Evolutionary conservation across 495 filamentous ascomycete species (phyloP).

Genomic region (Bryoglossum gracile): DNA sequence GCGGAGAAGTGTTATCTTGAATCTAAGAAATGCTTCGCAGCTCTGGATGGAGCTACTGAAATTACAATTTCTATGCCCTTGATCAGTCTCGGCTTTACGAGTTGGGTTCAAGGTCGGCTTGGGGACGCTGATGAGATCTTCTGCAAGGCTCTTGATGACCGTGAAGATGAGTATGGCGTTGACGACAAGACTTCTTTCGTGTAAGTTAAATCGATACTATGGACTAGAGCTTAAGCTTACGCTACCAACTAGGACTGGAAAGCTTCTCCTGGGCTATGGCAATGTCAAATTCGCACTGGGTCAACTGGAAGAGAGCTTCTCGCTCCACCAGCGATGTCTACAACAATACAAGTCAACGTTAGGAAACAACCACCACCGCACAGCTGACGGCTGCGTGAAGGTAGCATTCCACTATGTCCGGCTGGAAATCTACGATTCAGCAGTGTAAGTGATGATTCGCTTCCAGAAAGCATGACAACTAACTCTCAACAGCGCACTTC

Average conservation of each 20-base stretch:
- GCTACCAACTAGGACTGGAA: conserved; percentile 29
- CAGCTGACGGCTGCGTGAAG: conserved; percentile 24
- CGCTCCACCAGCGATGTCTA: conserved; percentile 22
- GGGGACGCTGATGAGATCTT: too few species aligned
- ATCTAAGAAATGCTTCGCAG: too few species aligned
- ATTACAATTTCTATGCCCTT: too few species aligned
- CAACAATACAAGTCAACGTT: conserved; percentile 24
- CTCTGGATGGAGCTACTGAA: too few species aligned
- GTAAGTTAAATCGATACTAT: too few species aligned
- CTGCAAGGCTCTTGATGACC: too few species aligned
- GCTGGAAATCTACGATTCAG: conserved; percentile 14
- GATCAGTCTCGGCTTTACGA: too few species aligned
- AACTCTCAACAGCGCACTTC: conserved; percentile 15
- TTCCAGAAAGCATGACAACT: conserved; percentile 13
- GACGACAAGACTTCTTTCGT: too few species aligned
- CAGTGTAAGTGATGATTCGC: conserved; percentile 23
- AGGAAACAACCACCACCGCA: conserved; percentile 26
- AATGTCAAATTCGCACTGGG: conserved; percentile 23
- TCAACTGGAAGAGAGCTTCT: conserved; percentile 23
- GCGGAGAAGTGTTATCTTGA: too few species aligned
- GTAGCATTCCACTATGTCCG: conserved; percentile 29
- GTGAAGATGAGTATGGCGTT: too few species aligned
- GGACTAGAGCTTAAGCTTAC: too few species aligned
- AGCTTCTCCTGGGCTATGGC: conserved; percentile 28
- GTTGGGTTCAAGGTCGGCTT: too few species aligned